These are phyloP conservation scores for Candida stauntonica DNA, from an alignment of 805 yeast species.

Conservation along the genomic window DNA sequence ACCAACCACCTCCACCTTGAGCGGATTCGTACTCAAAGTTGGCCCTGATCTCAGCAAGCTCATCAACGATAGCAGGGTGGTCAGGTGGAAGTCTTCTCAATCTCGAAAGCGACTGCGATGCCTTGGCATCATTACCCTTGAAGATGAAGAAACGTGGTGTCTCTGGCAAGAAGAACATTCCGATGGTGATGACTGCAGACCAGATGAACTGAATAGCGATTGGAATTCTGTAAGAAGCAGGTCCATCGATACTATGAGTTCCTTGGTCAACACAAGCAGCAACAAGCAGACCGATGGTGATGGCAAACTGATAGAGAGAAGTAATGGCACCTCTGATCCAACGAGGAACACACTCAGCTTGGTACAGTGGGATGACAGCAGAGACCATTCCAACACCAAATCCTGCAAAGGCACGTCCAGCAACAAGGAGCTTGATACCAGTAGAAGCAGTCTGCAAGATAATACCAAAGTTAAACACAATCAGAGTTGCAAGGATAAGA, in stretches of 20 bases:
- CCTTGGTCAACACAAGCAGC: conserved; percentile 72
- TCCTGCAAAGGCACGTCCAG: conserved; percentile 72
- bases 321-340: conserved; percentile 78
- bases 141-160: conserved; percentile 69
- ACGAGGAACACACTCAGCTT: conserved; percentile 76
- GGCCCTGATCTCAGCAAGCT: conserved; percentile 44
- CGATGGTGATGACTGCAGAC: conserved; percentile 56
- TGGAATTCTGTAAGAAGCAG: conserved; percentile 70
- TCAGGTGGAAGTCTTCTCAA: conserved; percentile 46
- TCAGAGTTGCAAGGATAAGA: conserved; percentile 38
- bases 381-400: conserved; percentile 71
- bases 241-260: conserved; percentile 45
- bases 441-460: conserved; percentile 44
- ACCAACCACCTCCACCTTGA: conserved; percentile 26
- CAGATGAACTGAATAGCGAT: conserved; percentile 68
- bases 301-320: conserved; percentile 68
- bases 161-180: conserved; percentile 69
- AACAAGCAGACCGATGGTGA: conserved; percentile 66
- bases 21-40: conserved; percentile 41
- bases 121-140: conserved; percentile 51
- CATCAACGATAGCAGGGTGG: conserved; percentile 42
- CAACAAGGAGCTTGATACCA: conserved; percentile 46
- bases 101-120: conserved; percentile 49
- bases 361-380: conserved; percentile 69
- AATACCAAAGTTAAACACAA: conserved; percentile 50